phyloP scores from a whole-genome alignment of 306 rosid species.

The Acacia crassicarpa region DNA sequence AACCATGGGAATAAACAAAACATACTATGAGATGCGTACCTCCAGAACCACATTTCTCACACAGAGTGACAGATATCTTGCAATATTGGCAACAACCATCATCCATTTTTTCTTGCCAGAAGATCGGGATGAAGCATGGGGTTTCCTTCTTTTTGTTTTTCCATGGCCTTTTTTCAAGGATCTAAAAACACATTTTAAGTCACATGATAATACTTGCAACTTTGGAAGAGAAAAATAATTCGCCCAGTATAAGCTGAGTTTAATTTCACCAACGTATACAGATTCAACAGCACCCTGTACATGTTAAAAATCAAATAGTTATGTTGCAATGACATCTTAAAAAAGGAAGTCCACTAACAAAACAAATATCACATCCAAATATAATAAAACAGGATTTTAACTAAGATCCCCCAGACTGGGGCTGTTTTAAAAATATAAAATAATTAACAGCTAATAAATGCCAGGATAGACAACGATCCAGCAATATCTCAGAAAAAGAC shows the following conservation, averaged over 20 bases:
- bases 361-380: conserved; percentile 14
- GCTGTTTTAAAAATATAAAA: not conserved
- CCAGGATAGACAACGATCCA: not conserved
- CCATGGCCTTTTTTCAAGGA: conserved; percentile 57
- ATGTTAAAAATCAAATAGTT: conserved; percentile 34
- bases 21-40: conserved; percentile 47
- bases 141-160: conserved; percentile 55
- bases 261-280: conserved; percentile 81
- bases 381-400: conserved; percentile 17
- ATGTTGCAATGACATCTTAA: conserved; percentile 25
- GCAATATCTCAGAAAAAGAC: not conserved
- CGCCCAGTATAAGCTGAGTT: conserved; percentile 60
- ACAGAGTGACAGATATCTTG: conserved; percentile 75
- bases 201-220: conserved; percentile 72
- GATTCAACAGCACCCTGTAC: conserved; percentile 84
- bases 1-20: not conserved
- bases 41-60: conserved; percentile 70
- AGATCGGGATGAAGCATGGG: conserved; percentile 50
- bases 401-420: conserved; percentile 1
- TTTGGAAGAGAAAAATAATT: conserved; percentile 70
- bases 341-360: conserved; percentile 12
- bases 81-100: conserved; percentile 68
- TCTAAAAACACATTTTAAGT: conserved; percentile 67
- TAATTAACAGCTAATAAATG: not conserved
- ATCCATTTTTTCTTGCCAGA: conserved; percentile 80